Conservation (phyloP, 495 filamentous ascomycete genomes). For the Bathelium albidoporum region DNA sequence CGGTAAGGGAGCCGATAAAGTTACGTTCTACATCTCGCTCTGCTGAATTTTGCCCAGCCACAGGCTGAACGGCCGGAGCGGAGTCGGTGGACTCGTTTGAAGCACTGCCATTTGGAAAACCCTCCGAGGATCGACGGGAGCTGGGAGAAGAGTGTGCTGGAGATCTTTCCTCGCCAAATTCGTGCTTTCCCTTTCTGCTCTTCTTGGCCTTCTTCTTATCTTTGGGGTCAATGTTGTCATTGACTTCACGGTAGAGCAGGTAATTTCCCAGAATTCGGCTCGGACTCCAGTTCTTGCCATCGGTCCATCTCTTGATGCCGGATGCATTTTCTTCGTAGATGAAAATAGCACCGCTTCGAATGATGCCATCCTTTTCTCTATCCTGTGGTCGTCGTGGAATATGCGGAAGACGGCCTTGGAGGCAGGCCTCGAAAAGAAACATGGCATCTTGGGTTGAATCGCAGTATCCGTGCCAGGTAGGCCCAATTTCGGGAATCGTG, state of each 20-base stretch:
- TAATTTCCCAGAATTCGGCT: conserved; percentile 84
- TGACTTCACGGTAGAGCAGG: conserved; percentile 78
- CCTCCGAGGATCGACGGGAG: conserved; percentile 19
- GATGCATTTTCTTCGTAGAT: conserved; percentile 84
- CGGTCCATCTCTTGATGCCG: conserved; percentile 89
- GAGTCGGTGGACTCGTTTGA: conserved; percentile 17
- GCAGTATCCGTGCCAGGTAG: conserved; percentile 22
- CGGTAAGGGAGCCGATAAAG: conserved; percentile 70
- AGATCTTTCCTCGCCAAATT: conserved; percentile 2
- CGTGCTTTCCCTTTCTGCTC: conserved; percentile 35
- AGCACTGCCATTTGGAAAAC: conserved; percentile 16
- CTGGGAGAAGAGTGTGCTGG: conserved; percentile 18
- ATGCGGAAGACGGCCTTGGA: conserved; percentile 57
- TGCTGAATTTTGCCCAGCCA: conserved; percentile 17
- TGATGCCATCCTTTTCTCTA: conserved; percentile 59
- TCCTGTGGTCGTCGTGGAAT: conserved; percentile 78
- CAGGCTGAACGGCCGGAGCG: conserved; percentile 13
- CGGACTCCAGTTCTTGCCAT: conserved; percentile 81
- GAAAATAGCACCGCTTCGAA: conserved; percentile 75
- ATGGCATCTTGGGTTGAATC: conserved; percentile 62
- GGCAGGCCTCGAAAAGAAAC: conserved; percentile 63
- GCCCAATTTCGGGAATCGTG: conserved; percentile 1
- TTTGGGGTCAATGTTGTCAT: conserved; percentile 70
- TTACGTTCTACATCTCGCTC: conserved; percentile 52
- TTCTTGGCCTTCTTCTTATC: conserved; percentile 86